Evolutionary conservation across 768 basidiomycete species (phyloP).

Genomic region (Lactifluus subvellereus): DNA sequence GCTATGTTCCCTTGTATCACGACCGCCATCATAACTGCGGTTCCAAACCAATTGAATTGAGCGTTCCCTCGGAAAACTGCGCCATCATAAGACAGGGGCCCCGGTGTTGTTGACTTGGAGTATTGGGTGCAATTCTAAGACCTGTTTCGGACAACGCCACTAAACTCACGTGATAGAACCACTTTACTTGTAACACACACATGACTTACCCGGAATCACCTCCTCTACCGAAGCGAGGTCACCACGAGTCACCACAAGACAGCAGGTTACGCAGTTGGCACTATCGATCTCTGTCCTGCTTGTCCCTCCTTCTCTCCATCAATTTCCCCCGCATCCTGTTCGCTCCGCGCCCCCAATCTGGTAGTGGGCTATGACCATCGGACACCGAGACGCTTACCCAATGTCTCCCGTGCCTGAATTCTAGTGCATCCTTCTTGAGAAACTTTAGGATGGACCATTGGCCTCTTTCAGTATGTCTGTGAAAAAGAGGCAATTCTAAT

Average conservation of each 20-base stretch:
- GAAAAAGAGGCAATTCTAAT: neutral
- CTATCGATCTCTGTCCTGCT: neutral
- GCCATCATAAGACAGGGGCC: no score
- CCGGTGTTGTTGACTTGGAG: no score
- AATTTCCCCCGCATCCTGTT: neutral
- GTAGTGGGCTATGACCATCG: no score
- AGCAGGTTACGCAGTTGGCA: neutral
- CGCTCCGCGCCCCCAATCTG: neutral
- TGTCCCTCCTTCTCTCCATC: neutral
- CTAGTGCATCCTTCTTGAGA: neutral
- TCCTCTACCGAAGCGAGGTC: neutral
- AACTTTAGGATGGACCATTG: neutral
- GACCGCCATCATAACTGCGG: neutral
- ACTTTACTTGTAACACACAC: no score
- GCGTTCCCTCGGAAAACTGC: no score
- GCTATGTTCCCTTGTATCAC: neutral
- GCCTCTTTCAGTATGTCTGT: neutral
- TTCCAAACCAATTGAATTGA: neutral
- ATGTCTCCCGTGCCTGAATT: conserved; percentile 8
- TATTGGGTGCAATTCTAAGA: no score
- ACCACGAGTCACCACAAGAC: neutral
- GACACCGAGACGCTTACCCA: neutral
- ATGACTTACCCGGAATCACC: neutral
- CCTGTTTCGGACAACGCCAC: no score
- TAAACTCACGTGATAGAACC: no score